Evolutionary conservation across 768 basidiomycete species (phyloP), one percentile per base, ranked within the genome.

Genomic region (Mycena pura): DNA sequence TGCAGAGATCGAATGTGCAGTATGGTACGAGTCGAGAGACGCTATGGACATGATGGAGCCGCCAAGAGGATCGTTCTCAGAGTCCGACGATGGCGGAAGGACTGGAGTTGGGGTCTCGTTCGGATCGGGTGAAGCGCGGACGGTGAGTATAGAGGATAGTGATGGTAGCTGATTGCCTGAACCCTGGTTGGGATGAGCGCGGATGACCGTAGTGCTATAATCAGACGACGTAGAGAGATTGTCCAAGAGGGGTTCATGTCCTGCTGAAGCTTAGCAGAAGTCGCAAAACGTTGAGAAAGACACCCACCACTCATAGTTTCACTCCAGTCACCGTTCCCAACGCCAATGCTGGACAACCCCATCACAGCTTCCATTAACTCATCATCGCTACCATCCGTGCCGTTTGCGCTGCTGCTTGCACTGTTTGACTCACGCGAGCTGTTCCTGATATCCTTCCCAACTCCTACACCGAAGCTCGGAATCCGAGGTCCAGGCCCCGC

Each of bases 391-490:
- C 75, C 77, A 22, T 89, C 90, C 49, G 85, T 88, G 40, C 86
- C 84, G 41, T 86, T 84, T 38, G 87, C 86, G 7, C 80, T 77
- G 40, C 86, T 85, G 41, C 86, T 84, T 38, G 87, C 86, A 7
- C 80, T 77, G 31, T 78, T 77, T 7, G 75, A 72, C 22, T 71
- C 71, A 44, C 40, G 48, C 41, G 56, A 54, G 24, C 72, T 74
- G 32, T 72, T 72, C 44, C 84, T 76, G 48, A 90, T 85, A 41
- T 86, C 82, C 68, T 84, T 84, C 3, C 84, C 88, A 15, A 90
- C 76, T 19, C 87, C 91, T 76, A 86, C 77, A 0, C 91, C 91
- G 70, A 95, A 95, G 75, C 92, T 95, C 1, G 93, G 93, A 60
- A 95, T 95, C 15, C 93, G 81, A n/a, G 88, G 91, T 1, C 78